A percentile compares a stretch with the other conserved stretches of the same genome.
These are phyloP conservation scores for Skeletonema marinoi DNA, from an alignment of 108 stramenopile genomes.

Conservation along the genomic window DNA sequence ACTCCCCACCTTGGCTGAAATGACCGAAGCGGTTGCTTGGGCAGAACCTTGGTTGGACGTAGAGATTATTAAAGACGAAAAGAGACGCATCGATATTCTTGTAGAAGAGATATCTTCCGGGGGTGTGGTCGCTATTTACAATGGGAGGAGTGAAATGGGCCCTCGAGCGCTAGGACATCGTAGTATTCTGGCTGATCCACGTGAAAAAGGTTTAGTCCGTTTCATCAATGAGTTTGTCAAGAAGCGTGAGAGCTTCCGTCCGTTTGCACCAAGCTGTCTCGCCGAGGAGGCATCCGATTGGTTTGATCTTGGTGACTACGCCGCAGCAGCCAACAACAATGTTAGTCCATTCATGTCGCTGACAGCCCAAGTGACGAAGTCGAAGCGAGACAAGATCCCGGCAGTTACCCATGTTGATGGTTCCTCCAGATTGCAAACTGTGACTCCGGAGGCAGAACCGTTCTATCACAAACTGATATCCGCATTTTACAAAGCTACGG, in stretches of 20 bases:
- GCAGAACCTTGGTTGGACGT: slow-evolving; percentile 79
- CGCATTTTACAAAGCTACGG: slow-evolving; percentile 82
- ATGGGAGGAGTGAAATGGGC: slow-evolving; percentile 90
- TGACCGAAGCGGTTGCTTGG: slow-evolving; percentile 78
- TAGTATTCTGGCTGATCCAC: slow-evolving; percentile 91
- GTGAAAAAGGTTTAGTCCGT: slow-evolving; percentile 77
- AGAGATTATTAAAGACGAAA: slow-evolving; percentile 57
- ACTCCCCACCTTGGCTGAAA: slow-evolving; percentile 49
- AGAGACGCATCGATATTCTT: slow-evolving; percentile 55
- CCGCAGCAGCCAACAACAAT: slow-evolving; percentile 32
- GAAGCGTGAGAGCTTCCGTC: slow-evolving; percentile 91
- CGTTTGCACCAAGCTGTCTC: slow-evolving; percentile 93
- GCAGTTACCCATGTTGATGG: slow-evolving; percentile 97
- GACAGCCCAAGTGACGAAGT: slow-evolving; percentile 76
- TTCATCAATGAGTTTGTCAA: slow-evolving; percentile 91
- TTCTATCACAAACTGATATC: slow-evolving; percentile 86
- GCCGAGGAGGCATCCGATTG: slow-evolving; percentile 86
- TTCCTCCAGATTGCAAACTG: slow-evolving; percentile 93
- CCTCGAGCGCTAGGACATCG: slow-evolving; percentile 95
- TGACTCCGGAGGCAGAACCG: slow-evolving; percentile 75
- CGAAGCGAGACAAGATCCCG: slow-evolving; percentile 71
- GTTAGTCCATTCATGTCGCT: slow-evolving; percentile 89
- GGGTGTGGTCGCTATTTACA: slow-evolving; percentile 88
- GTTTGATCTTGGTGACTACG: slow-evolving; percentile 71
- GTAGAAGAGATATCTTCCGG: slow-evolving; percentile 78